Evolutionary conservation across 2,329 filamentous ascomycete genomes (phyloP).

Genomic region (Cryphonectria nitschkei): DNA sequence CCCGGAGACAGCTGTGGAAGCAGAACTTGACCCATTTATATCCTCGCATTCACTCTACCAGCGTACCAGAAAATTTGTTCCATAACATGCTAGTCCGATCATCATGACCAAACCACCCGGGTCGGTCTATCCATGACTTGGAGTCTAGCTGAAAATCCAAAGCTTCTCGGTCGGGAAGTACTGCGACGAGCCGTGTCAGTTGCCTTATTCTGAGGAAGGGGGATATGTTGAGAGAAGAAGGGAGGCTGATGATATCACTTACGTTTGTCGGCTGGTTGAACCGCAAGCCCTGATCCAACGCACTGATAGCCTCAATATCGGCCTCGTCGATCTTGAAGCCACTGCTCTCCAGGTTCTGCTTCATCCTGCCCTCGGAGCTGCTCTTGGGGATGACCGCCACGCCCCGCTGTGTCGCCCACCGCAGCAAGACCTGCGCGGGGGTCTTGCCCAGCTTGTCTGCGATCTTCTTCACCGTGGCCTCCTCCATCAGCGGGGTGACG

Average conservation of each 20-base stretch:
- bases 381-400: slow-evolving; percentile 85
- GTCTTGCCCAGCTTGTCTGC: slow-evolving; percentile 73
- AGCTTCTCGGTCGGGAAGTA: slow-evolving; percentile 61
- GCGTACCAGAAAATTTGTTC: neutral
- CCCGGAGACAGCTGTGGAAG: slow-evolving; percentile 9
- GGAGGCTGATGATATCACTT: slow-evolving; percentile 25
- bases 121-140: neutral
- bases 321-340: slow-evolving; percentile 67
- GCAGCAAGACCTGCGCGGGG: slow-evolving; percentile 78
- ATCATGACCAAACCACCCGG: neutral
- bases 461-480: slow-evolving; percentile 65
- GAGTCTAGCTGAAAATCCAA: slow-evolving; percentile 59
- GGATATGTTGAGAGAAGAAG: slow-evolving; percentile 14
- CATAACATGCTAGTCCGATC: neutral
- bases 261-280: slow-evolving; percentile 71
- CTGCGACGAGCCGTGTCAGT: slow-evolving; percentile 36
- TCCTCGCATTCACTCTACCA: slow-evolving; percentile 4
- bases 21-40: neutral
- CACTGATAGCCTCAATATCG: slow-evolving; percentile 70
- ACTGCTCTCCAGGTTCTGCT: slow-evolving; percentile 69
- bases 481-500: slow-evolving; percentile 71
- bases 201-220: neutral
- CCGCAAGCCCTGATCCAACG: slow-evolving; percentile 67
- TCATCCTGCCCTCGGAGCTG: slow-evolving; percentile 55
- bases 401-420: slow-evolving; percentile 84